Base-by-base conservation (phyloP, 1,284 basidiomycete species). In the Cryptococcus sp. region DNA sequence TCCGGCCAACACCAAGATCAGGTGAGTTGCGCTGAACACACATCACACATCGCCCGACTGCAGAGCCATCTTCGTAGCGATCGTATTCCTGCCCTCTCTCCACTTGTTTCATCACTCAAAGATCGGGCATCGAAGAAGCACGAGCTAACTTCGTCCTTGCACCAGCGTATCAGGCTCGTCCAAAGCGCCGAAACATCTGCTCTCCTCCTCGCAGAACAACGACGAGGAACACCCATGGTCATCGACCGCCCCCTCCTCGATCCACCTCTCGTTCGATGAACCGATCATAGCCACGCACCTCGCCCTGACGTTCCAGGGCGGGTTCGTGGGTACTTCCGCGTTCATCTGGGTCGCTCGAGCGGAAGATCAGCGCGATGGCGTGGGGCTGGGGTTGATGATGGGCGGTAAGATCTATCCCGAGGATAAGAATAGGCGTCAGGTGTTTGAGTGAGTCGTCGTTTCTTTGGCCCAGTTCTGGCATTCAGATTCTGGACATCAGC, bases 261-360 rank as follows among this genome's bases (percentile, higher is more conserved):
- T 79, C 27, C 63, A 69, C 52, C 64, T 79, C 22, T 61, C 56
- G 6, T 77, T 78, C 60, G 68, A 74, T 3, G 35, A 54, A 0
- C 68, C 75, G 2, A 50, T 76, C n/a, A 42, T 57, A 19, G 74
- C 74, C 0, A 65, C 66, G 5, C 68, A 71, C 35, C 47, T 80
- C 8, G 72, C 73, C 1, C 53, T 79, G 20, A 78, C 77, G 1
- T 80, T 79, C 56, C 78, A 79, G 54, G 79, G 79, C 39, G 79
- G 79, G 0, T 80, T 80, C 53, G 74, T 75, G 1, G 74, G 70
- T 0, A 77, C 72, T 2, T 50, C 69, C 3, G 57, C 67, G 5
- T 50, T 54, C 3, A 58, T 79, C 0, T 73, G 67, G 55, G 56
- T 74, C 0, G 73, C 73, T 20, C 56, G 58, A 11, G 51, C 57